Conservation (phyloP, 495 filamentous ascomycete species). For the Terfezia boudieri region DNA sequence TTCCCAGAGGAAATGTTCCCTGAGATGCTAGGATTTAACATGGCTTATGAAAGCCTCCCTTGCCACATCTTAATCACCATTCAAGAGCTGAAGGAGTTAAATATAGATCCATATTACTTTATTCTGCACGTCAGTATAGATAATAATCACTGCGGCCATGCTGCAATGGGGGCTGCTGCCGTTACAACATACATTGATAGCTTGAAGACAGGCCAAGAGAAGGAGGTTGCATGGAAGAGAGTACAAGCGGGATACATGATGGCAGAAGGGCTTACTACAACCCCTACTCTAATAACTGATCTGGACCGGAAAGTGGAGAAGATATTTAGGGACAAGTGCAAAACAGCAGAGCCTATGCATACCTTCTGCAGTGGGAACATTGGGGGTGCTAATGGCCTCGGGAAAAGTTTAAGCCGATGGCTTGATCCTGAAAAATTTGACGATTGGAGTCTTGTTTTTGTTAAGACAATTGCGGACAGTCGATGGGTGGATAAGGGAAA, state of each 20-base stretch:
- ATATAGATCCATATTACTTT: slow-evolving; percentile 28
- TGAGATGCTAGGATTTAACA: slow-evolving; percentile 31
- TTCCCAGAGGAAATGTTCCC: slow-evolving; percentile 29
- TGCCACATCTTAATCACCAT: slow-evolving; percentile 23
- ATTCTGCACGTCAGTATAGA: slow-evolving; percentile 30
- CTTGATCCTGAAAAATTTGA: slow-evolving; percentile 17
- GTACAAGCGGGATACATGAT: slow-evolving; percentile 29
- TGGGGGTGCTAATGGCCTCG: slow-evolving; percentile 6
- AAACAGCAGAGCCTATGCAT: slow-evolving; percentile 11
- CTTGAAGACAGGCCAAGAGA: slow-evolving; percentile 13
- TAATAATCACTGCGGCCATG: slow-evolving; percentile 28
- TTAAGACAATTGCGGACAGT: slow-evolving; percentile 8
- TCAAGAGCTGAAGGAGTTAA: slow-evolving; percentile 25
- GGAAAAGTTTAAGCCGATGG: slow-evolving; percentile 20
- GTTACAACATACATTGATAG: slow-evolving; percentile 23
- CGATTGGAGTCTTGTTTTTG: slow-evolving; percentile 9
- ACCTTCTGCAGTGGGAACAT: slow-evolving; percentile 11
- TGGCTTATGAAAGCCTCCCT: slow-evolving; percentile 27
- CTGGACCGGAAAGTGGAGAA: slow-evolving; percentile 5
- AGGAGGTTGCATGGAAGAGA: slow-evolving; percentile 23
- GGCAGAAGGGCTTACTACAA: slow-evolving; percentile 18
- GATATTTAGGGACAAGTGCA: slow-evolving; percentile 5
- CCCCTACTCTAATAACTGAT: slow-evolving; percentile 7
- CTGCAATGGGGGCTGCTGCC: slow-evolving; percentile 25
- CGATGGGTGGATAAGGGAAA: slow-evolving; percentile 23